phyloP scores from a whole-genome alignment of 805 yeast species.

The Starmerella etchellsii region DNA sequence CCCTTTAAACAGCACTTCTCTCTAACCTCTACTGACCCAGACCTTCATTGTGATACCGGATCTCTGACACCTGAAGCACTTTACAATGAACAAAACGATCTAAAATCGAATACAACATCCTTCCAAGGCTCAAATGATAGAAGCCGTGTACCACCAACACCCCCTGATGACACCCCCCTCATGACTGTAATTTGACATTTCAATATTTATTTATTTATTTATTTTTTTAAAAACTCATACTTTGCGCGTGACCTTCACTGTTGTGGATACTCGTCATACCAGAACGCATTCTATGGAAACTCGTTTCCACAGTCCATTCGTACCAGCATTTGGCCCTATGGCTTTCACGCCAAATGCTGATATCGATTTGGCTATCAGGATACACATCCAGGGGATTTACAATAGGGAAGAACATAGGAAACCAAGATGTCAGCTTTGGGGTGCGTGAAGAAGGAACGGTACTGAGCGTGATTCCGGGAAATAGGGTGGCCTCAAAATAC shows the following conservation, averaged over 20 bases:
- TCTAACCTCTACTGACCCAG: too few species aligned
- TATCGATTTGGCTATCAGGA: constrained; percentile 43
- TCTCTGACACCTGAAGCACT: too few species aligned
- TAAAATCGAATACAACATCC: too few species aligned
- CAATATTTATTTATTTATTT: too few species aligned
- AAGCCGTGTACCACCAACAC: too few species aligned
- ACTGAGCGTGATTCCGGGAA: constrained; percentile 43
- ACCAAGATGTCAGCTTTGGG: constrained; percentile 46
- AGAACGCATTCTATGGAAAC: constrained; percentile 16
- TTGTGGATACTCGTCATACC: constrained; percentile 24
- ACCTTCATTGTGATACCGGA: too few species aligned
- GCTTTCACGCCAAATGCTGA: constrained; percentile 39
- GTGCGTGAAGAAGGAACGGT: constrained; percentile 36
- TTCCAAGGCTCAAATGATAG: too few species aligned
- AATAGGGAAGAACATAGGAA: constrained; percentile 54
- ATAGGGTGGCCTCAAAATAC: constrained; percentile 57
- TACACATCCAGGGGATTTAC: constrained; percentile 39
- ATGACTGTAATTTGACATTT: too few species aligned
- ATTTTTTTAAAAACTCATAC: too few species aligned
- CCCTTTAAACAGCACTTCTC: too few species aligned
- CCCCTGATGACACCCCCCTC: too few species aligned
- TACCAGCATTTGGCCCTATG: constrained; percentile 44
- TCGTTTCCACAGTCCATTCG: constrained; percentile 37
- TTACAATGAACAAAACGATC: too few species aligned
- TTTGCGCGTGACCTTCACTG: constrained; percentile 19